These are phyloP conservation scores for Alternaria sp. DNA, from an alignment of 2,329 filamentous ascomycete species.

Conservation along the genomic window DNA sequence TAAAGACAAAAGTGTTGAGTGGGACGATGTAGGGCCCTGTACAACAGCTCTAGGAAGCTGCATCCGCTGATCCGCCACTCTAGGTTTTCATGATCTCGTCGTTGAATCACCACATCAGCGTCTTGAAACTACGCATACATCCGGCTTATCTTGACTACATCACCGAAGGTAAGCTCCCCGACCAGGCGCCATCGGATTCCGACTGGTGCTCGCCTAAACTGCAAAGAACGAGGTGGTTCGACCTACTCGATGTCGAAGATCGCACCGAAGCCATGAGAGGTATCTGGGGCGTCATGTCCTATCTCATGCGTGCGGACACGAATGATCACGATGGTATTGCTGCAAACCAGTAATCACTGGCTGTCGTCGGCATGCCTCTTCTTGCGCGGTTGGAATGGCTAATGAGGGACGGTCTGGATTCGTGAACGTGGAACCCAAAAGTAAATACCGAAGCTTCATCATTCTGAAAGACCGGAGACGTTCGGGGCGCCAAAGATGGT, in stretches of 20 bases:
- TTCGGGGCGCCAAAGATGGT: conserved; percentile 1
- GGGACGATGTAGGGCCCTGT: conserved; percentile 63
- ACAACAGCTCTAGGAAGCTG: background rate
- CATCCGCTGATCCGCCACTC: conserved; percentile 19
- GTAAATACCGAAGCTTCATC: background rate
- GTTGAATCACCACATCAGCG: conserved; percentile 69
- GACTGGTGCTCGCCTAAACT: conserved; percentile 63
- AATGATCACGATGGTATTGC: conserved; percentile 8
- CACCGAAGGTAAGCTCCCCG: conserved; percentile 53
- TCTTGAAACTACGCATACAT: conserved; percentile 67
- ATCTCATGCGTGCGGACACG: conserved; percentile 52
- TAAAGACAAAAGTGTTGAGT: conserved; percentile 57
- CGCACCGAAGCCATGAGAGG: conserved; percentile 65
- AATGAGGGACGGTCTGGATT: background rate
- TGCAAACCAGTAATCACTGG: conserved; percentile 11
- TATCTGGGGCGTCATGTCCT: conserved; percentile 67
- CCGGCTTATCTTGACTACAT: conserved; percentile 65
- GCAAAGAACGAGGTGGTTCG: conserved; percentile 66
- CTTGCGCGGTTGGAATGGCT: background rate
- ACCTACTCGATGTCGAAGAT: conserved; percentile 64
- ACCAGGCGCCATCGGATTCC: conserved; percentile 33
- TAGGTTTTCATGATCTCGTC: conserved; percentile 70
- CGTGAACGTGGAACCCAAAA: background rate
- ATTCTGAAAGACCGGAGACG: conserved; percentile 1
- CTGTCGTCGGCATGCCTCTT: background rate